Evolutionary conservation across 2,329 filamentous ascomycete genomes (phyloP), one percentile per base, ranked within the genome.

Genomic region (Alternaria solani): DNA sequence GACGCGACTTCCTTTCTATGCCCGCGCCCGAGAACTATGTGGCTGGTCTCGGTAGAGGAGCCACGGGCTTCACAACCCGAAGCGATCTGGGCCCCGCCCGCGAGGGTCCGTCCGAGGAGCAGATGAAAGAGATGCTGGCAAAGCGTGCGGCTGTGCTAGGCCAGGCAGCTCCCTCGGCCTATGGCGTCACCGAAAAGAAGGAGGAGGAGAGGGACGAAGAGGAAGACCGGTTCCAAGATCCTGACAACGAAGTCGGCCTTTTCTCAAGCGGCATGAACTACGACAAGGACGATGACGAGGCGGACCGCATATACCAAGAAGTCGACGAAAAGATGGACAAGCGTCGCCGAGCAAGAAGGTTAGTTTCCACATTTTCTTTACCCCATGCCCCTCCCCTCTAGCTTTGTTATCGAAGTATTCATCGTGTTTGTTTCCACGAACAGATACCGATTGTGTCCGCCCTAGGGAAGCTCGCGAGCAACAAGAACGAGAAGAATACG

Each of bases 281-380:
- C 82, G 95, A 98, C 78, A 91, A 95, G 78, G 95, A 99, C 57
- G 95, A 99, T 75, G 95, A 99, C 74, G 96, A 99, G 79, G 95
- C 95, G 43, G 95, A 99, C 81, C 87, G 92, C 73, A 97, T 99
- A 74, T 99, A 96, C 82, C 91, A 94, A 73, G 91, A 93, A 75
- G 92, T 99, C 65, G 95, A 99, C 74, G 95, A 97, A 83, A 94
- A 91, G 81, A 98, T 99, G 94, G 94, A 96, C 68, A 91, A 87
- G 81, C 87, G 95, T 68, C 86, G 95, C 65, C 96, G 91, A 82
- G 86, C 87, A 69, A 89, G 94, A 87, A 92, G 92, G 92, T 94
- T 87, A 86, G 91, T 91, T 64, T 58, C 66, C 69, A 67, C 59
- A 32, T 61, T 67, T 70, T 66, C 55, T 66, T 62, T 62, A 57